Evolutionary conservation across 192 early-diverging fungal species (phyloP), one percentile per base, ranked within the genome.

Genomic region (Backusella mclennaniae): DNA sequence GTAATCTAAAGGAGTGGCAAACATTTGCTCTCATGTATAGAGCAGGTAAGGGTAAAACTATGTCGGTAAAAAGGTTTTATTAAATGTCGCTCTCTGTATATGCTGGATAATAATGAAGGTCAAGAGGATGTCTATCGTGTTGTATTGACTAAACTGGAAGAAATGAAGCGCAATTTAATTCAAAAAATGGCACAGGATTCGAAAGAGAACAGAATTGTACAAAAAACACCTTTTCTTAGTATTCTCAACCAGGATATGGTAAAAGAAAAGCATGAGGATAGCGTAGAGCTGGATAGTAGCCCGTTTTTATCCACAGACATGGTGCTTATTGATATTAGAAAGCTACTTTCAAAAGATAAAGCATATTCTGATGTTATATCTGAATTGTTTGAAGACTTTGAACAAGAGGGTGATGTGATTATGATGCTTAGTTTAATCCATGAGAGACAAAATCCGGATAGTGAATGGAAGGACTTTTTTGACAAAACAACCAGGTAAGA

Each of bases 11-110:
- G 6, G 71, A 67, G 9, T 86, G 85, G 53, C 85, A 87, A 29
- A 75, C 69, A 35, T 80, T 83, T 79, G 86, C 89, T 0, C 53
- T 86, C 4, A 73, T 80, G 49, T 92, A 92, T 76, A 84, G 91
- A 6, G 39, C 67, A 59, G 87, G 87, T 85, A 82, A 67, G 49
- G 19, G 19, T 19, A 6, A 35, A 73, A 42, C 8, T 9, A 1
- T 69, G 35, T 39, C 21, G 2, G 7, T 41, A 35, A 38, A 6
- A 15, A 36, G 7, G 0, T 69, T 38, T 38, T 44, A 36, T 17
- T n/a, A 35, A 35, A 36, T 36, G 39, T 35, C 35, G 15, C 69
- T 26, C 69, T 17, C 75, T 35, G 19, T 26, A 33, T 42, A 29
- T 39, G 7, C 14, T 7, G 52, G 33, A 36, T 76, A 52, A 39